phyloP scores from a whole-genome alignment of 2,329 filamentous ascomycete species.

The Ceratocystis ficicola region DNA sequence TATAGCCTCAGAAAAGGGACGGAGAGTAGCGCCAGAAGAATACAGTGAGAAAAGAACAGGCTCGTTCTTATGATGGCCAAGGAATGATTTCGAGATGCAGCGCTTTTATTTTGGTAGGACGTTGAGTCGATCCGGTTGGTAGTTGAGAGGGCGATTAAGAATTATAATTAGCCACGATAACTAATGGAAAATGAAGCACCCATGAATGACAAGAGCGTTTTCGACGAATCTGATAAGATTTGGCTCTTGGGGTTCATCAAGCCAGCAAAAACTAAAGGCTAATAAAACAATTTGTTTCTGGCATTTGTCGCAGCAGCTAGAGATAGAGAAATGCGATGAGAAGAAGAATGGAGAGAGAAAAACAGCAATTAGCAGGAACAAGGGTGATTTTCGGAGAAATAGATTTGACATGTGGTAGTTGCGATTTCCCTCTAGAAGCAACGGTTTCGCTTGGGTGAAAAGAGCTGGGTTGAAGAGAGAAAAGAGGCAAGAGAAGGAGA shows the following conservation, averaged over 20 bases:
- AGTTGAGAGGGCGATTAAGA: not conserved
- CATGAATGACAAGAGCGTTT: not conserved
- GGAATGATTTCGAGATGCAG: not conserved
- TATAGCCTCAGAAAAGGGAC: not conserved
- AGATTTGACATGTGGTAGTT: constrained; percentile 8
- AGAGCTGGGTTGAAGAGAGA: not conserved
- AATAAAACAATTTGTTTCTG: no score
- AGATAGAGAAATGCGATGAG: not conserved
- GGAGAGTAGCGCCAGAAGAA: not conserved
- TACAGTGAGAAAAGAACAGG: not conserved
- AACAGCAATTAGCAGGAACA: constrained; percentile 2
- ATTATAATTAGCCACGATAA: not conserved
- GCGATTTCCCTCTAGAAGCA: not conserved
- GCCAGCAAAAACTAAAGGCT: not conserved
- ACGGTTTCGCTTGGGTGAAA: not conserved
- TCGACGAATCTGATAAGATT: constrained; percentile 1
- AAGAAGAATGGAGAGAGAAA: not conserved
- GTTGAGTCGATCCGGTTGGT: not conserved
- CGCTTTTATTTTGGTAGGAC: not conserved
- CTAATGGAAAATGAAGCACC: not conserved
- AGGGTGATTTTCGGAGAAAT: constrained; percentile 12
- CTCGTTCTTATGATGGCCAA: not conserved
- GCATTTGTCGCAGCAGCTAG: not conserved
- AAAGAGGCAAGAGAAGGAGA: not conserved
- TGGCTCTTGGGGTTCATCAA: not conserved